phyloP scores from a whole-genome alignment of 2,329 filamentous ascomycete genomes.

The Dothidotthia symphoricarpi region DNA sequence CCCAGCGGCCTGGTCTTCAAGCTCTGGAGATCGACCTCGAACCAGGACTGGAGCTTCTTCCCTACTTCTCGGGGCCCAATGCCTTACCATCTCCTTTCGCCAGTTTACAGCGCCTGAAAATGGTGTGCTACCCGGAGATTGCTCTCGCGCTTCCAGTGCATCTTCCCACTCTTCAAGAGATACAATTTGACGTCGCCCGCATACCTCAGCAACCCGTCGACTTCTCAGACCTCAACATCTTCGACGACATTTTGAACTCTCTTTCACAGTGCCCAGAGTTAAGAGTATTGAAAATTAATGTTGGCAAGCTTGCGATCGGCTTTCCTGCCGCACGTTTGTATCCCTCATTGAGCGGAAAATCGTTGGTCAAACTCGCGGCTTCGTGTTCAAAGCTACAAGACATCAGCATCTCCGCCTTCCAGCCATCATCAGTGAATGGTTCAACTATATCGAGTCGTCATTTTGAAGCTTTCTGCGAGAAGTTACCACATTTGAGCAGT shows the following conservation, averaged over 20 bases:
- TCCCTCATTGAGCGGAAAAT: conserved; percentile 20
- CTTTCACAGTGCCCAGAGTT: conserved; percentile 21
- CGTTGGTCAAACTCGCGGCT: conserved; percentile 21
- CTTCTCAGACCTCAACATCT: conserved; percentile 17
- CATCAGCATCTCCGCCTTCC: conserved; percentile 25
- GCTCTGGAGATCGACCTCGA: conserved; percentile 35
- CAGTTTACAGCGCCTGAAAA: conserved; percentile 21
- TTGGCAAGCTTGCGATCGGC: conserved; percentile 23
- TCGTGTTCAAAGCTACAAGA: conserved; percentile 25
- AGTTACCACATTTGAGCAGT: conserved; percentile 19
- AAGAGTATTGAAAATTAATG: conserved; percentile 22
- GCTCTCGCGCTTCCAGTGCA: conserved; percentile 27
- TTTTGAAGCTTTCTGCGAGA: conserved; percentile 30
- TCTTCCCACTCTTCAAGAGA: conserved; percentile 21
- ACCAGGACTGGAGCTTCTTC: conserved; percentile 24
- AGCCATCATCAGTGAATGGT: conserved; percentile 31
- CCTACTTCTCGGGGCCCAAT: conserved; percentile 19
- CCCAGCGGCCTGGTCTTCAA: conserved; percentile 23
- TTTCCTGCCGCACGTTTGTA: conserved; percentile 26
- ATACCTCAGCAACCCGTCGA: conserved; percentile 17
- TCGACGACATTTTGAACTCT: conserved; percentile 23
- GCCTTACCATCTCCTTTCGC: conserved; percentile 18
- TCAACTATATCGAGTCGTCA: conserved; percentile 24
- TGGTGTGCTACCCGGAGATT: conserved; percentile 37
- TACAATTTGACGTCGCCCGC: conserved; percentile 32